Evolutionary conservation across 2,329 filamentous ascomycete species (phyloP).

Genomic region (Penicillium corylophilum): DNA sequence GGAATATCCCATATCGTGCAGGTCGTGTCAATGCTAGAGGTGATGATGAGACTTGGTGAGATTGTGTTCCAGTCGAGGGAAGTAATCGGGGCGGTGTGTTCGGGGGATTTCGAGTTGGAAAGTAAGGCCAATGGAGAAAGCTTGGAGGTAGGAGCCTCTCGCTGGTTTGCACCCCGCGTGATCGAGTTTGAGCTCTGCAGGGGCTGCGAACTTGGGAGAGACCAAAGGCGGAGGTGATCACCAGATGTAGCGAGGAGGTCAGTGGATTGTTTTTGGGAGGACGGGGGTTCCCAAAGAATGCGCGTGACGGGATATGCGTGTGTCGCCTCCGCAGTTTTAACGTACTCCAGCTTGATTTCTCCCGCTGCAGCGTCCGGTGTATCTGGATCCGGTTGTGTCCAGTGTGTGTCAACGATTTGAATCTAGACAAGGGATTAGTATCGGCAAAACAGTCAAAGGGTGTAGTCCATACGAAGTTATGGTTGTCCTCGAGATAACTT

Average conservation of each 20-base stretch:
- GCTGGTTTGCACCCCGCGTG: constrained; percentile 63
- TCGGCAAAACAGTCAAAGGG: neutral
- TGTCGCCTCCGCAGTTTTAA: constrained; percentile 90
- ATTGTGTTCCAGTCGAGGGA: constrained; percentile 98
- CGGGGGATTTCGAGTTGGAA: constrained; percentile 96
- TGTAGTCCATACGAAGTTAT: constrained; percentile 73
- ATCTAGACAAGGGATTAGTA: constrained; percentile 59
- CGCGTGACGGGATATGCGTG: constrained; percentile 97
- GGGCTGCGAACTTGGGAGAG: constrained; percentile 67
- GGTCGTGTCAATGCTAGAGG: constrained; percentile 96
- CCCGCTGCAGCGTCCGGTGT: constrained; percentile 71
- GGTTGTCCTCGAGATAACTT: constrained; percentile 95
- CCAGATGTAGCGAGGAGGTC: constrained; percentile 93
- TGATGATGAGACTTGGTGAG: constrained; percentile 95
- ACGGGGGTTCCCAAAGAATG: constrained; percentile 93
- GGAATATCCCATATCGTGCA: constrained; percentile 99
- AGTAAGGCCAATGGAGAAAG: constrained; percentile 87
- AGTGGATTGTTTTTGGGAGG: constrained; percentile 90
- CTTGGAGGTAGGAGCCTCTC: constrained; percentile 66
- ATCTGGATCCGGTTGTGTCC: constrained; percentile 67
- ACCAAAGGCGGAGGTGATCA: constrained; percentile 92
- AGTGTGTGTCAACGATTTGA: constrained; percentile 90
- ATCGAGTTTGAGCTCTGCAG: constrained; percentile 66
- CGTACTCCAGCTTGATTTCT: constrained; percentile 69
- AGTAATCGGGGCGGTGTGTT: constrained; percentile 94